Percentiles rank a stretch among this genome's conserved stretches.
phyloP scores from a whole-genome alignment of 2,329 filamentous ascomycete genomes.

The Alternaria infectoria region DNA sequence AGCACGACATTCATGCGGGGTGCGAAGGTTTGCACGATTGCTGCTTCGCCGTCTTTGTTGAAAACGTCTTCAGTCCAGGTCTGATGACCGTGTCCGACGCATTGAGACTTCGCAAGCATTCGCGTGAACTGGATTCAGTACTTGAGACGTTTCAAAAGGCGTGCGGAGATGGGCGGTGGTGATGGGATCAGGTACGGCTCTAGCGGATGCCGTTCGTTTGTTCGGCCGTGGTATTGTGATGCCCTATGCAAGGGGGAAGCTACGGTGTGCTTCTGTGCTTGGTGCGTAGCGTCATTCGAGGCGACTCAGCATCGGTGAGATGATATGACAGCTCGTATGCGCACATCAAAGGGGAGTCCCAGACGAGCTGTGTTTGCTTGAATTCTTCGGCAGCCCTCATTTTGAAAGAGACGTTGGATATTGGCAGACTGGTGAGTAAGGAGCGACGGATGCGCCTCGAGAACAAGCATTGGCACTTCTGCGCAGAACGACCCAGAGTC shows the following conservation, averaged over 20 bases:
- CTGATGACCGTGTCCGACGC: neutral
- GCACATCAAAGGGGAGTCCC: neutral
- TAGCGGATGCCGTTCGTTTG: neutral
- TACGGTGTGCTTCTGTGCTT: neutral
- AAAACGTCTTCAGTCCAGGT: neutral
- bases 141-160: neutral
- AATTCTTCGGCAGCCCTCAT: neutral
- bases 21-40: neutral
- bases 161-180: neutral
- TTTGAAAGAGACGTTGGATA: neutral
- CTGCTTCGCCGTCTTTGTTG: neutral
- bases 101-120: neutral
- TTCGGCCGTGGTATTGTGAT: neutral
- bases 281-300: neutral
- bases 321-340: neutral
- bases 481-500: neutral
- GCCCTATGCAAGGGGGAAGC: conserved; percentile 12
- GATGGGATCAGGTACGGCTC: neutral
- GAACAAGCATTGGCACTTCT: neutral
- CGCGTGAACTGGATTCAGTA: neutral
- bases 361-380: neutral
- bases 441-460: neutral
- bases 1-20: neutral
- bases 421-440: neutral
- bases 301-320: neutral